Evolutionary conservation across 352 stramenopile genomes (phyloP), one percentile per base, ranked within the genome.

Genomic region (Phytophthora crassamura): DNA sequence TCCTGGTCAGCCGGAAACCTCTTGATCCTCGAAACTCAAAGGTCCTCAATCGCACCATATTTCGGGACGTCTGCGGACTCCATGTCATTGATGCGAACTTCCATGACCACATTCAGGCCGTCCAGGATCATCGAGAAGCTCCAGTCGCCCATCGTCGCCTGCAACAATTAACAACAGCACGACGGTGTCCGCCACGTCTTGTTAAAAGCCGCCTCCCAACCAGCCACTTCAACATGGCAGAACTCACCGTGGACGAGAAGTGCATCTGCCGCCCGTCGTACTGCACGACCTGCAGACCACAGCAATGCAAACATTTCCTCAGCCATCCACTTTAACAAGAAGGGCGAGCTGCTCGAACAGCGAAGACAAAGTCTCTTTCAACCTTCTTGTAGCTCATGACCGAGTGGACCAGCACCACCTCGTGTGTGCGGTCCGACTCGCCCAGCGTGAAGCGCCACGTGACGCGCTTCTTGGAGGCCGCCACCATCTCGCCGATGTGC

Each of bases 331-430:
- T 45, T 52, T 30, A 45, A 54, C 28, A 16, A 52, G 7, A 30
- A 30, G 25, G 25, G 22, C 22, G 22, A 22, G 11, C 15, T 50
- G 15, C 22, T 33, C 30, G 47, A 53, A 42, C 47, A 57, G 28
- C 32, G 55, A 53, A 6, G 11, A 10, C 22, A 56, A n/a, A 7
- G 8, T 5, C 51, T 12, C 15, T 15, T 41, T 1, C 22, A 28
- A 86, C 78, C 74, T 95, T 95, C 73, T 95, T 95, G 69, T 92
- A 90, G 38, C 80, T 89, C 79, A 95, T 89, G 53, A 91, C 76
- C 16, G 87, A 95, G 74, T 95, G 87, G 50, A 87, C 63, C 38
- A 95, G 69, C 62, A 90, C 77, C 36, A 94, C 81, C 54, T 92
- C 83, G 60, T 95, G 87, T 43, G 77, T 72, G 43, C 69, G 78